A percentile compares a stretch with the other conserved stretches of the same genome.
These are phyloP conservation scores for Vaccinium darrowii DNA, from an alignment of 148 eudicot species.

Conservation along the genomic window DNA sequence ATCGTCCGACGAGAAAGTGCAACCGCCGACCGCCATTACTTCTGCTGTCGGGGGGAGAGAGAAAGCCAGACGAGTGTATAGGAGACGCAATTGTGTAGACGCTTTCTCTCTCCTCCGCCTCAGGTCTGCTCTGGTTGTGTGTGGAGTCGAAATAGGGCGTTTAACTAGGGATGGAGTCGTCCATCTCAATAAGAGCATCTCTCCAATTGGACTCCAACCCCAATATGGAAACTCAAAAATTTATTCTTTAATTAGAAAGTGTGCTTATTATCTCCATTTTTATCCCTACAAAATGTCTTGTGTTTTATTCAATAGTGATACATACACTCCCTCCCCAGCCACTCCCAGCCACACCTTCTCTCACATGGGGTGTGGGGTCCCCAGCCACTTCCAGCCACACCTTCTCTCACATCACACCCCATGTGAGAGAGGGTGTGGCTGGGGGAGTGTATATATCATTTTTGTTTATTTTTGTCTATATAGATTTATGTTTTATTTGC, in stretches of 20 bases:
- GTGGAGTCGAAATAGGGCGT: not conserved
- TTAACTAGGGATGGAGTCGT: not conserved
- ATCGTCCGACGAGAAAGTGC: constrained; percentile 58
- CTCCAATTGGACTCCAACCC: not conserved
- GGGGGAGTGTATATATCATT: no score
- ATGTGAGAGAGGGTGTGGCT: no score
- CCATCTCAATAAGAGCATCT: not conserved
- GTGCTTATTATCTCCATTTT: no score
- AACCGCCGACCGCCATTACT: constrained; percentile 43
- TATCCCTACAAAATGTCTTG: no score
- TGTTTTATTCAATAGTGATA: no score
- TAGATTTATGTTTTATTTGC: no score
- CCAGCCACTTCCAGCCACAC: no score
- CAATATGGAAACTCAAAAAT: not conserved
- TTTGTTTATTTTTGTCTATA: no score
- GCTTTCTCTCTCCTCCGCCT: not conserved
- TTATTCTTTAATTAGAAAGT: not conserved
- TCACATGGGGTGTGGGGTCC: no score
- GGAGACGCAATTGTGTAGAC: not conserved
- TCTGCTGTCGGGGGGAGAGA: constrained; percentile 1
- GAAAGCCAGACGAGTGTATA: not conserved
- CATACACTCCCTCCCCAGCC: no score
- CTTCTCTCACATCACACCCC: no score
- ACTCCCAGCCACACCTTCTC: no score
- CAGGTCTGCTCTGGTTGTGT: not conserved